These are phyloP conservation scores for Penicillium nordicum DNA, from an alignment of 2,329 filamentous ascomycete genomes.

Conservation along the genomic window DNA sequence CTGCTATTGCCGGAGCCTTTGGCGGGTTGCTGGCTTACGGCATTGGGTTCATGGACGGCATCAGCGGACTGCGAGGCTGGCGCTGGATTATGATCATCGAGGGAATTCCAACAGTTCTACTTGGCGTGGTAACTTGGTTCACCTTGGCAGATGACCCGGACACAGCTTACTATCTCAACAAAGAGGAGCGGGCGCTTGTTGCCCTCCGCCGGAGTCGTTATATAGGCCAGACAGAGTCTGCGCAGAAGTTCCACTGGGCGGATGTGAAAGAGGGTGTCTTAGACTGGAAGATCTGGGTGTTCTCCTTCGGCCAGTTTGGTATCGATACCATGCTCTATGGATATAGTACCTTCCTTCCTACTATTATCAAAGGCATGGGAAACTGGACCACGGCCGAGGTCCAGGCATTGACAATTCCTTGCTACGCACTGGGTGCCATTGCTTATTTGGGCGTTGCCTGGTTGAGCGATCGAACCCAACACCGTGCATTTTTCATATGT, in stretches of 20 bases:
- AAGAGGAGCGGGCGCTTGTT: conserved; percentile 60
- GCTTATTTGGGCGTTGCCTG: conserved; percentile 65
- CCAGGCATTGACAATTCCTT: conserved; percentile 74
- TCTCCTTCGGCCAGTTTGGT: conserved; percentile 68
- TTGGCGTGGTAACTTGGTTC: conserved; percentile 56
- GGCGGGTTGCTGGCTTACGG: conserved; percentile 71
- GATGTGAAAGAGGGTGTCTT: conserved; percentile 66
- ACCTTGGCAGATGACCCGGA: conserved; percentile 65
- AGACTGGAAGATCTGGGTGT: conserved; percentile 74
- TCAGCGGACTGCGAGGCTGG: conserved; percentile 64
- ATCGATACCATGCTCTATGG: conserved; percentile 75
- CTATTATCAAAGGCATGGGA: conserved; percentile 70
- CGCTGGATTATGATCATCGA: conserved; percentile 64
- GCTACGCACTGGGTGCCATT: conserved; percentile 68
- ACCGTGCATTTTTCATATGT: conserved; percentile 62
- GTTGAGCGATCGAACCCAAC: conserved; percentile 65
- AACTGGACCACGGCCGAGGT: conserved; percentile 62
- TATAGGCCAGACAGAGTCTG: conserved; percentile 48
- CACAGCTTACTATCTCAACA: conserved; percentile 59
- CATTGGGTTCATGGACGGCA: conserved; percentile 69
- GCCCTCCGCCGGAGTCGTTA: conserved; percentile 49
- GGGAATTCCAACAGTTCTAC: conserved; percentile 55
- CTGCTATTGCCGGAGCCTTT: conserved; percentile 67
- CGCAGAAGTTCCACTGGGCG: conserved; percentile 54
- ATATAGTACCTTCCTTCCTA: conserved; percentile 73